Percentiles rank a stretch among this genome's conserved stretches.
Conservation (phyloP, 176 grass and related monocot species). For the Secale cereale region DNA sequence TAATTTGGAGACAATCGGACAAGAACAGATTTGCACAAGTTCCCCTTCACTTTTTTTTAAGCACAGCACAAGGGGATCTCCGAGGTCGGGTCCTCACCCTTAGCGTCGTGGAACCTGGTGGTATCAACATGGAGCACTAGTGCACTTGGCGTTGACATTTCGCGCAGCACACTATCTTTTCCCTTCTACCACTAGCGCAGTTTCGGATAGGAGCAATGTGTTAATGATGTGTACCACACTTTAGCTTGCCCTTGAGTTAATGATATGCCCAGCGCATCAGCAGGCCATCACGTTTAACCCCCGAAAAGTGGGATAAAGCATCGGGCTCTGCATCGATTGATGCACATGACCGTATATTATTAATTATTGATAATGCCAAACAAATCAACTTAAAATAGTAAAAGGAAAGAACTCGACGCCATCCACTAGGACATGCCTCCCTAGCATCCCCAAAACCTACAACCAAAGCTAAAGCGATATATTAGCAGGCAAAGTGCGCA, state of each 20-base stretch:
- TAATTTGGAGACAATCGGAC: not conserved
- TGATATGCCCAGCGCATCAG: conserved; percentile 6
- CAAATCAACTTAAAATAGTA: too few species aligned
- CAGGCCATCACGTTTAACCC: not conserved
- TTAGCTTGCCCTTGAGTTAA: not conserved
- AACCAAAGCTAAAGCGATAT: too few species aligned
- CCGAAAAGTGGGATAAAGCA: too few species aligned
- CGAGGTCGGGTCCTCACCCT: not conserved
- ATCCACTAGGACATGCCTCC: too few species aligned
- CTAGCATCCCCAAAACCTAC: too few species aligned
- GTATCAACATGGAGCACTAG: conserved; percentile 7
- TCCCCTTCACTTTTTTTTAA: not conserved
- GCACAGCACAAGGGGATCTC: conserved; percentile 1
- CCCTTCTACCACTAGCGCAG: not conserved
- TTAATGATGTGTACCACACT: conserved; percentile 28
- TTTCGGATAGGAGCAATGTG: not conserved
- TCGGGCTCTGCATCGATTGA: too few species aligned
- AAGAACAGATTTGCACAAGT: not conserved
- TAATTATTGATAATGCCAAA: too few species aligned
- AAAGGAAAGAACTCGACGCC: too few species aligned
- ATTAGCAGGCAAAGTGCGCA: too few species aligned
- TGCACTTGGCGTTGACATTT: conserved; percentile 22
- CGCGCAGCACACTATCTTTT: not conserved
- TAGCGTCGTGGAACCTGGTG: not conserved
- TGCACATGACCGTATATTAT: too few species aligned